Evolutionary conservation across 352 stramenopile genomes (phyloP).

Genomic region (Phytophthora europaea): DNA sequence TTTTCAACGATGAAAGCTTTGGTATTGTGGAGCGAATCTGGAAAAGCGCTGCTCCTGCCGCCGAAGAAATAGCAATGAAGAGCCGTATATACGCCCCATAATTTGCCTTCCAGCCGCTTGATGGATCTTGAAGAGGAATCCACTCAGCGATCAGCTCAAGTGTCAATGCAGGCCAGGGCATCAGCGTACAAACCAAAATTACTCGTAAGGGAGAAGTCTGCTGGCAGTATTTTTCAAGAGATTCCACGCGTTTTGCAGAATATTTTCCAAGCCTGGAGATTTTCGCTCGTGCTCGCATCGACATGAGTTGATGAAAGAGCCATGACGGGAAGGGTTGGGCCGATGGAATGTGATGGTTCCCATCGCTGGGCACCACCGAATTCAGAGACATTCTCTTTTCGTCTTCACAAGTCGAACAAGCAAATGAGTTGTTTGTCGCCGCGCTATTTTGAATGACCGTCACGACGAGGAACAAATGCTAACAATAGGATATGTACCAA

Average conservation of each 20-base stretch:
- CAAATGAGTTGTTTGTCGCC: not conserved
- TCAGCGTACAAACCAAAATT: constrained; percentile 13
- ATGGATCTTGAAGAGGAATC: constrained; percentile 27
- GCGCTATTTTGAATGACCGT: not conserved
- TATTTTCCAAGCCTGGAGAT: constrained; percentile 25
- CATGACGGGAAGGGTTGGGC: not conserved
- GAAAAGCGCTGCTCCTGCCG: constrained; percentile 8
- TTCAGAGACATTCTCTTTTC: not conserved
- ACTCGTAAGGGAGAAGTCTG: constrained; percentile 5
- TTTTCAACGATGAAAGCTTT: constrained; percentile 1
- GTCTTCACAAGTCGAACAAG: not conserved
- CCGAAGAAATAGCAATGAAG: constrained; percentile 7
- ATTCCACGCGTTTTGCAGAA: constrained; percentile 10
- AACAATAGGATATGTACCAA: not conserved
- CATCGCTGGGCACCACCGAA: not conserved
- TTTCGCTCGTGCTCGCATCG: constrained; percentile 1
- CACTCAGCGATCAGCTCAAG: constrained; percentile 22
- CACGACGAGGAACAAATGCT: not conserved
- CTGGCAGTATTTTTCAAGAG: constrained; percentile 16
- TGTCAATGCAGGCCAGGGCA: constrained; percentile 17
- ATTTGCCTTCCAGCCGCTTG: constrained; percentile 16
- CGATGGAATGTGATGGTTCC: not conserved
- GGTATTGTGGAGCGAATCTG: constrained; percentile 14
- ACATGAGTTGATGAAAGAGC: not conserved
- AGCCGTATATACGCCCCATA: constrained; percentile 10